Conservation (phyloP, 176 grass and related monocot genomes). For the Zea mays region DNA sequence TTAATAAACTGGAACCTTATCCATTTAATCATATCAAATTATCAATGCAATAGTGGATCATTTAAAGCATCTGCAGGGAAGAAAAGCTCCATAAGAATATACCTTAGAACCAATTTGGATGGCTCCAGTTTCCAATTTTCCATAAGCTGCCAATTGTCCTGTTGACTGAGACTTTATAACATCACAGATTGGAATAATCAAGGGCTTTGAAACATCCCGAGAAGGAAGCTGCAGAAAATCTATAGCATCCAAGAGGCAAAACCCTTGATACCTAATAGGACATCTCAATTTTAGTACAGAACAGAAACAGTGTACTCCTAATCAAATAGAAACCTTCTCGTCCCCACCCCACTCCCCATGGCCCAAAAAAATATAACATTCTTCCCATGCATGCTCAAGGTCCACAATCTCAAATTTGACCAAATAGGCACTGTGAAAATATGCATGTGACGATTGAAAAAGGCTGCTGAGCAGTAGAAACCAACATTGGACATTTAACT, state of each 20-base stretch:
- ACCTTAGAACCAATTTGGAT: conserved; percentile 51
- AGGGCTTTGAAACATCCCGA: conserved; percentile 88
- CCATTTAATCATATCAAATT: conserved; percentile 4
- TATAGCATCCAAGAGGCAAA: conserved; percentile 82
- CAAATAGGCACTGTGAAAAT: not conserved
- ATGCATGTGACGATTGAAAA: not conserved
- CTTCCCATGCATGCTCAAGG: conserved; percentile 9
- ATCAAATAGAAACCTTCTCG: conserved; percentile 15
- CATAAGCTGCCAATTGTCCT: conserved; percentile 82
- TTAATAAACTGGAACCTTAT: conserved; percentile 22
- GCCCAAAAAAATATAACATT: not conserved
- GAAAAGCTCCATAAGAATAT: not conserved
- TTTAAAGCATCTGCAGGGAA: not conserved
- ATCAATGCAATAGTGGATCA: conserved; percentile 1
- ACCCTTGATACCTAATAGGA: conserved; percentile 72
- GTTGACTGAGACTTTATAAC: conserved; percentile 79
- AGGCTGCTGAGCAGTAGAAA: not conserved
- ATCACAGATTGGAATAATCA: conserved; percentile 98
- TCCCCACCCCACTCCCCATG: not conserved
- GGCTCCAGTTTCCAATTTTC: conserved; percentile 94
- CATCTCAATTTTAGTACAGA: conserved; percentile 26
- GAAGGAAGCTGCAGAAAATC: conserved; percentile 75
- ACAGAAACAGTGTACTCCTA: not conserved
- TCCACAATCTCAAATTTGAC: conserved; percentile 15
- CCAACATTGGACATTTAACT: not conserved